Base-by-base conservation (phyloP, 306 rosid genomes). In the Leucaena leucocephala region DNA sequence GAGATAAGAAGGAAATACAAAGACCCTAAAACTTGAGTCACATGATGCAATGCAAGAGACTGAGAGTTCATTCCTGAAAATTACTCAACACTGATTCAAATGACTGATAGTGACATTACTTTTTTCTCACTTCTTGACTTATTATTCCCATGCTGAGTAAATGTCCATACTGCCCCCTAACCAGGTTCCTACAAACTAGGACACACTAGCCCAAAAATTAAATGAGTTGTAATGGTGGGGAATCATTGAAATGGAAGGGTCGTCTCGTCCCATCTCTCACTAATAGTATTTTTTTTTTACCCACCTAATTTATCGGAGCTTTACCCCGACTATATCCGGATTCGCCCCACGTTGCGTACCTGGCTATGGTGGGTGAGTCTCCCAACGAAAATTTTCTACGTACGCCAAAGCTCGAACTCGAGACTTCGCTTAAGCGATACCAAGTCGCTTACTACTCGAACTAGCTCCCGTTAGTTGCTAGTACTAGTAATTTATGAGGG, bases 21-120 rank as follows among this genome's bases (percentile, higher is more conserved):
- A 54, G 61, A 54, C 61, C 63, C 5, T 8, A 57, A 61, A 2
- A 12, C 40, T 55, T 8, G 2, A 0, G 5, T 14, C 39, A 17
- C 40, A 61, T 61, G 46, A 72, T 5, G n/a, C n/a, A n/a, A n/a
- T n/a, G n/a, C n/a, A n/a, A 64, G 3, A 42, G 49, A 22, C 57
- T 43, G 78, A 71, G 22, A 71, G 55, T 75, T 77, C 75, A 72
- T 44, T 44, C 19, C 48, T 68, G 80, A 83, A 74, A 68, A 74
- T 74, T 17, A 11, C 27, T 50, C 74, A n/a, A 74, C 48, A 83
- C 82, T 38, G 61, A 58, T 68, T 77, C 73, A n/a, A 59, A 63
- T 69, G 81, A 75, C 55, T 34, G 78, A 83, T 40, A 68, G 43
- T 59, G 69, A 83, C 68, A 54, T 46, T 39, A 39, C 73, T 15